These are phyloP conservation scores for Alternaria arborescens DNA, from an alignment of 2,329 filamentous ascomycete species.

Conservation along the genomic window DNA sequence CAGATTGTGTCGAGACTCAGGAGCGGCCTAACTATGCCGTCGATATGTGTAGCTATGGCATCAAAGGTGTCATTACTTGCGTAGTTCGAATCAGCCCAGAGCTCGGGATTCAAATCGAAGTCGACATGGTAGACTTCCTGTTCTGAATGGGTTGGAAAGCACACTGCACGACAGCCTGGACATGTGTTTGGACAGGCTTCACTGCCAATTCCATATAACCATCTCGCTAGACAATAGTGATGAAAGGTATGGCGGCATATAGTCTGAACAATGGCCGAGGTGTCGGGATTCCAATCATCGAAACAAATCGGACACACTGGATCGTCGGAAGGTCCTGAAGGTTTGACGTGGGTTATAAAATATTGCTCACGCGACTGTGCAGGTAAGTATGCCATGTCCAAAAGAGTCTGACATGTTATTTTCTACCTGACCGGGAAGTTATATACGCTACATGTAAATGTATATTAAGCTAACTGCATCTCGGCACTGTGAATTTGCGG, in stretches of 20 bases:
- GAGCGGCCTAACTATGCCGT: neutral
- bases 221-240: neutral
- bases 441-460: neutral
- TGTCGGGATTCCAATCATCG: constrained; percentile 1
- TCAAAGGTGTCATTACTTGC: neutral
- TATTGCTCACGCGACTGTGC: constrained; percentile 1
- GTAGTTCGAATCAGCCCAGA: neutral
- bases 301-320: neutral
- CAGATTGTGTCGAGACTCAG: neutral
- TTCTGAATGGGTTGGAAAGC: neutral
- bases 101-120: neutral
- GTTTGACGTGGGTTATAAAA: neutral
- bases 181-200: neutral
- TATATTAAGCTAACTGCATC: neutral
- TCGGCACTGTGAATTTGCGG: neutral
- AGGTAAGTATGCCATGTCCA: neutral
- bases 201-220: neutral
- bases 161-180: constrained; percentile 3
- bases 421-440: neutral
- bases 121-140: neutral
- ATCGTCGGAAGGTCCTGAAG: neutral
- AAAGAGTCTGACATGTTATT: neutral
- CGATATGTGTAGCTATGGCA: neutral
- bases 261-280: neutral
- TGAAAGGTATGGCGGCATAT: neutral